Evolutionary conservation across 176 grass and related monocot genomes (phyloP).

Genomic region (Aegilops bicornis): DNA sequence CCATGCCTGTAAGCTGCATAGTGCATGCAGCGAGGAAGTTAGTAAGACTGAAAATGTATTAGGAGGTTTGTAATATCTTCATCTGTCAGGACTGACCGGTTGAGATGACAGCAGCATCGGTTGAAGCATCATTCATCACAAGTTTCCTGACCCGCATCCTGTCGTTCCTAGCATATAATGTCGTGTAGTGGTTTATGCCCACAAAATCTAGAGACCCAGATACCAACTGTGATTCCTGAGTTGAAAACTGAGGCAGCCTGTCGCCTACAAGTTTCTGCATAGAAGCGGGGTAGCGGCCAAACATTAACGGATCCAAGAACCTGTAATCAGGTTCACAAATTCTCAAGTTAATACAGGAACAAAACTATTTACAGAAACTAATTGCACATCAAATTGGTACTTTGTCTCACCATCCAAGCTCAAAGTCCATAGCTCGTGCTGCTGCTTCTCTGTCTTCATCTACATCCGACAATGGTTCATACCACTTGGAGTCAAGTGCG

Average conservation of each 20-base stretch:
- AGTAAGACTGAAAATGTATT: neutral
- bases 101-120: conserved; percentile 56
- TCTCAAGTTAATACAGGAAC: conserved; percentile 18
- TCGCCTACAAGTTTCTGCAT: conserved; percentile 77
- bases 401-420: conserved; percentile 82
- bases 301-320: conserved; percentile 89
- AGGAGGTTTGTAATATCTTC: neutral
- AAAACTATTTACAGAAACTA: conserved; percentile 5
- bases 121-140: conserved; percentile 76
- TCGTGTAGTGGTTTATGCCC: conserved; percentile 96
- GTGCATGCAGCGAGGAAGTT: too few species aligned
- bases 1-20: conserved; percentile 70
- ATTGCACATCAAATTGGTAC: neutral
- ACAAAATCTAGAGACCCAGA: conserved; percentile 82
- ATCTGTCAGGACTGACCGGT: conserved; percentile 55
- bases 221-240: conserved; percentile 47
- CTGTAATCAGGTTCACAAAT: conserved; percentile 46
- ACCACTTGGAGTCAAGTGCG: conserved; percentile 85
- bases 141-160: conserved; percentile 68
- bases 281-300: conserved; percentile 74
- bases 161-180: conserved; percentile 89
- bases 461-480: conserved; percentile 66
- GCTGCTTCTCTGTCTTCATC: conserved; percentile 76
- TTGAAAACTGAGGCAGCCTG: conserved; percentile 77
- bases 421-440: conserved; percentile 83